Percentiles rank a stretch among this genome's conserved stretches.
Conservation (phyloP, 495 filamentous ascomycete species). For the Trichoderma asperelloides region DNA sequence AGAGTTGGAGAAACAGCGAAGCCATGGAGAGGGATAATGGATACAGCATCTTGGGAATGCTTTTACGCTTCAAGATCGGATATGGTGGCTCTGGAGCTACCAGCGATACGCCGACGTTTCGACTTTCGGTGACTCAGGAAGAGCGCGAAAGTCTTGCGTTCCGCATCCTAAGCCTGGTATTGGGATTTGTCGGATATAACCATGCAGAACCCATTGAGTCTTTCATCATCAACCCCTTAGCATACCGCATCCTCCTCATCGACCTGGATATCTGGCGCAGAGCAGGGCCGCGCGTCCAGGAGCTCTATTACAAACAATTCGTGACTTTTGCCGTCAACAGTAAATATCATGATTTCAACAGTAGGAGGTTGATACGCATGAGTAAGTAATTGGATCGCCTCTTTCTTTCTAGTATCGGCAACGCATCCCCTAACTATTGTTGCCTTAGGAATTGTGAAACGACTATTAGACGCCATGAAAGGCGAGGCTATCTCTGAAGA, state of each 20-base stretch:
- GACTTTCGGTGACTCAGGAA: conserved; percentile 33
- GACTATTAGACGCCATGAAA: conserved; percentile 82
- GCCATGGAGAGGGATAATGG: conserved; percentile 95
- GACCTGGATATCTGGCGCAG: conserved; percentile 88
- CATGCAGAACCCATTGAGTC: conserved; percentile 67
- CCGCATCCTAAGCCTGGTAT: conserved; percentile 63
- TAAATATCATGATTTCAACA: conserved; percentile 88
- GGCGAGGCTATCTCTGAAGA: conserved; percentile 63
- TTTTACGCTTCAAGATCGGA: conserved; percentile 70
- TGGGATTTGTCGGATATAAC: conserved; percentile 82
- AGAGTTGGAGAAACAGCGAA: conserved; percentile 95
- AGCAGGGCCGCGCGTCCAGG: conserved; percentile 61
- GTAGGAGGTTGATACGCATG: conserved; percentile 76
- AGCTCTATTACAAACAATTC: conserved; percentile 89
- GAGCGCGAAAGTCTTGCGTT: conserved; percentile 58
- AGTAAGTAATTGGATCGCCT: conserved; percentile 50
- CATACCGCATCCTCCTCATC: conserved; percentile 82
- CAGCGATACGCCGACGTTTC: conserved; percentile 17
- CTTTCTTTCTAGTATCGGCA: conserved; percentile 12
- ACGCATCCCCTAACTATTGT: conserved; percentile 12
- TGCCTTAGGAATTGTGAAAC: conserved; percentile 70
- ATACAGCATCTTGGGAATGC: conserved; percentile 73
- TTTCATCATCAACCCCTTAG: conserved; percentile 90
- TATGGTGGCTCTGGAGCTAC: conserved; percentile 27
- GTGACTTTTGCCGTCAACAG: conserved; percentile 71